A percentile compares a stretch with the other conserved stretches of the same genome.
phyloP scores from a whole-genome alignment of 2,329 filamentous ascomycete species.

The Exophiala xenobiotica region DNA sequence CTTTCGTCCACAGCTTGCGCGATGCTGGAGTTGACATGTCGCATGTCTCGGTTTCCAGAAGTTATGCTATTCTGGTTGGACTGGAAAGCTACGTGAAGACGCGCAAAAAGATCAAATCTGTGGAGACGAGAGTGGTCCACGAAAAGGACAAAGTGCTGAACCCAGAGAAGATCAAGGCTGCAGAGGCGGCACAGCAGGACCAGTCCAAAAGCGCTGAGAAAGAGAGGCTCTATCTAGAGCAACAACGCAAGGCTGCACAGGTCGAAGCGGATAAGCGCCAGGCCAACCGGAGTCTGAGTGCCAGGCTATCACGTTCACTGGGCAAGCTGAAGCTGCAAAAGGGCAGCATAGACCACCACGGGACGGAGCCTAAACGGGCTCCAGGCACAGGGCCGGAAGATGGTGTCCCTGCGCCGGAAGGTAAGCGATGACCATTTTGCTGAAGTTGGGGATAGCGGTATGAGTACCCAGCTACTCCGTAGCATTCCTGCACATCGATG shows the following conservation, averaged over 20 bases:
- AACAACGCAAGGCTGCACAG: slow-evolving; percentile 20
- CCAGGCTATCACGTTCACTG: slow-evolving; percentile 13
- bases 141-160: slow-evolving; percentile 60
- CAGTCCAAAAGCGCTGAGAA: slow-evolving; percentile 62
- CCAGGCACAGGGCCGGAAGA: slow-evolving; percentile 32
- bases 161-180: slow-evolving; percentile 56
- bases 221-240: slow-evolving; percentile 52
- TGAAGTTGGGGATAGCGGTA: too few species aligned
- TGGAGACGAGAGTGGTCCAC: slow-evolving; percentile 52
- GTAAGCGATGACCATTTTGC: slow-evolving; percentile 25
- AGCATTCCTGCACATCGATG: too few species aligned
- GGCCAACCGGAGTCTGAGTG: slow-evolving; percentile 8
- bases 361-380: slow-evolving; percentile 17
- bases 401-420: slow-evolving; percentile 32
- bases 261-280: slow-evolving; percentile 10
- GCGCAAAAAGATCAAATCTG: slow-evolving; percentile 61
- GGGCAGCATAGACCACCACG: not conserved
- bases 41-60: slow-evolving; percentile 73
- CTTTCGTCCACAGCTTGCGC: slow-evolving; percentile 72
- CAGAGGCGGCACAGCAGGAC: slow-evolving; percentile 52
- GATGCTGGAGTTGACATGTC: slow-evolving; percentile 76
- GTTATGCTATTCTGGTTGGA: slow-evolving; percentile 78
- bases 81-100: slow-evolving; percentile 76
- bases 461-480: too few species aligned
- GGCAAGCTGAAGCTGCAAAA: slow-evolving; percentile 7